These are phyloP conservation scores for Camellia sinensis DNA, from an alignment of 148 eudicot genomes.

Conservation along the genomic window DNA sequence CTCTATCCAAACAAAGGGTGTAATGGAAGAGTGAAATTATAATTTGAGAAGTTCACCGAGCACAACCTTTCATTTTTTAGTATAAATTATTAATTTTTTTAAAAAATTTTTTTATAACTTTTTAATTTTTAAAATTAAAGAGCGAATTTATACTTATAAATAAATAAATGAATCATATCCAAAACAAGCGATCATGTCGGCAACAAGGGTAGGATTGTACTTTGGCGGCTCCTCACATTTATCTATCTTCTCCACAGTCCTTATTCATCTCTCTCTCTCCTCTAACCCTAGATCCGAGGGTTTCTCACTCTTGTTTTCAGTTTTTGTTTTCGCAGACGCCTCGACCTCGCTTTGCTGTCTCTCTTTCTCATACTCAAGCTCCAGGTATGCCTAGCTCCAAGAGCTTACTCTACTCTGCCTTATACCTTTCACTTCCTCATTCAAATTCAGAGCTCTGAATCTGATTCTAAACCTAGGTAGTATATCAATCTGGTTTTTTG, in stretches of 20 bases:
- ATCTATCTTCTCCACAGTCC: not conserved
- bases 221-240: not conserved
- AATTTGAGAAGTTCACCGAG: too few species aligned
- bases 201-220: not conserved
- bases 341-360: not conserved
- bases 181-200: too few species aligned
- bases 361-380: constrained; percentile 7
- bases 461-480: not conserved
- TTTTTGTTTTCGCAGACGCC: constrained; percentile 1
- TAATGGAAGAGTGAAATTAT: too few species aligned
- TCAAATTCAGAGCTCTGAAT: not conserved
- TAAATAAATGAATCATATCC: too few species aligned
- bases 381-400: constrained; percentile 11
- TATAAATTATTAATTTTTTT: too few species aligned
- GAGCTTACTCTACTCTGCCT: not conserved
- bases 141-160: too few species aligned
- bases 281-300: constrained; percentile 25
- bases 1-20: too few species aligned
- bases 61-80: too few species aligned
- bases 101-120: too few species aligned
- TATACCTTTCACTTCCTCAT: not conserved
- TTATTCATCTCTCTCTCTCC: not conserved
- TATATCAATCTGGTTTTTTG: not conserved
- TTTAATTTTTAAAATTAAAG: too few species aligned
- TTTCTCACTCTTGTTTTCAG: constrained; percentile 1